Percentiles rank a stretch among this genome's conserved stretches.
These are phyloP conservation scores for Ascochyta clinopodiicola DNA, from an alignment of 2,329 filamentous ascomycete genomes.

Conservation along the genomic window DNA sequence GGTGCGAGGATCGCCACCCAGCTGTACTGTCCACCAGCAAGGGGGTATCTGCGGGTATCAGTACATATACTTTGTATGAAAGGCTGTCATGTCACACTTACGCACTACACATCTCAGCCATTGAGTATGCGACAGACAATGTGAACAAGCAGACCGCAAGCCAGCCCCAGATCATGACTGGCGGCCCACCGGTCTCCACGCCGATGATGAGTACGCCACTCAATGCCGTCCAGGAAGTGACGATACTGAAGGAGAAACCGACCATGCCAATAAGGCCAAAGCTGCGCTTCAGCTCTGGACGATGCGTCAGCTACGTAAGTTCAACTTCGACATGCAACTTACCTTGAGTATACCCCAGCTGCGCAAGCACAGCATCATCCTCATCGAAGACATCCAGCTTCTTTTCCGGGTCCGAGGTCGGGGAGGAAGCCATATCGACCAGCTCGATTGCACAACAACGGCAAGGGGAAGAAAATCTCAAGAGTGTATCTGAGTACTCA, in stretches of 20 bases:
- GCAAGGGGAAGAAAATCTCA: neutral
- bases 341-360: slow-evolving; percentile 52
- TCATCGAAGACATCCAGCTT: slow-evolving; percentile 33
- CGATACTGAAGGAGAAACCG: slow-evolving; percentile 65
- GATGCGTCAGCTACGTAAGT: neutral
- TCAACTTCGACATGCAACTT: neutral
- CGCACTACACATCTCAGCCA: slow-evolving; percentile 65
- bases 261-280: slow-evolving; percentile 65
- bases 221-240: slow-evolving; percentile 65
- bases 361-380: slow-evolving; percentile 50
- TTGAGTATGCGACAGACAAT: slow-evolving; percentile 62
- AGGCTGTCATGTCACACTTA: neutral
- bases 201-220: slow-evolving; percentile 64
- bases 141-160: slow-evolving; percentile 60
- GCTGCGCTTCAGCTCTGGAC: slow-evolving; percentile 60
- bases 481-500: neutral
- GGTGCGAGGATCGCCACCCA: slow-evolving; percentile 65
- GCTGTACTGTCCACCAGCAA: slow-evolving; percentile 64
- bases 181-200: slow-evolving; percentile 62
- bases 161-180: slow-evolving; percentile 66
- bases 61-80: neutral
- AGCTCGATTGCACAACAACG: too few relatives aligned
- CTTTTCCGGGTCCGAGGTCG: slow-evolving; percentile 25
- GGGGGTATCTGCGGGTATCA: slow-evolving; percentile 52
- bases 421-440: slow-evolving; percentile 16